Evolutionary conservation across 768 basidiomycete species (phyloP).

Genomic region (Mycena metata): DNA sequence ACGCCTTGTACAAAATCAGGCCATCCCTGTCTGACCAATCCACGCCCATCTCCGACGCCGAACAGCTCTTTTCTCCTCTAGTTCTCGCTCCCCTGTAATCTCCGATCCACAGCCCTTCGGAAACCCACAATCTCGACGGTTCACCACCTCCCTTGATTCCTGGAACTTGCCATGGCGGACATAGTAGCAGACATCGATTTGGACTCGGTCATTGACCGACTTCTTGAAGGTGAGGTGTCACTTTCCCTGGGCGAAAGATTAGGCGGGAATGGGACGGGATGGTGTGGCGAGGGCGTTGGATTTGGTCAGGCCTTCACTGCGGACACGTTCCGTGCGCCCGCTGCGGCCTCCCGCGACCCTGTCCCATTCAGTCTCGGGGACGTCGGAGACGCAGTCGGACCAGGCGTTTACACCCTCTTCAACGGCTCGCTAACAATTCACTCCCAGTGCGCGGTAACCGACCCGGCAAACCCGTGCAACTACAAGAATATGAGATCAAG

Average conservation of each 20-base stretch:
- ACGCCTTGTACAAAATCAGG: constrained; percentile 16
- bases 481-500: constrained; percentile 99
- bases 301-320: constrained; percentile 5
- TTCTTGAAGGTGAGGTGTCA: constrained; percentile 90
- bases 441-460: constrained; percentile 93
- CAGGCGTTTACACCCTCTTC: background rate
- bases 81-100: constrained; percentile 26
- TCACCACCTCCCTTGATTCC: constrained; percentile 18
- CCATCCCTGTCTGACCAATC: constrained; percentile 30
- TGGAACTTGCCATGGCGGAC: constrained; percentile 71
- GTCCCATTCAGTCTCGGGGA: background rate
- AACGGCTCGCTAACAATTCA: constrained; percentile 7
- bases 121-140: constrained; percentile 26
- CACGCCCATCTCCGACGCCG: constrained; percentile 33
- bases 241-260: background rate
- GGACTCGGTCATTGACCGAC: constrained; percentile 98
- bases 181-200: constrained; percentile 95
- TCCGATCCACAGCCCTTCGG: background rate
- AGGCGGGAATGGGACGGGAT: background rate
- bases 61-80: constrained; percentile 13
- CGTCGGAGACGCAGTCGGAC: background rate
- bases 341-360: background rate
- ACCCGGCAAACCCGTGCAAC: constrained; percentile 97
- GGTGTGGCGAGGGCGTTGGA: background rate
- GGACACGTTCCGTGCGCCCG: constrained; percentile 39